These are phyloP conservation scores for Rubia tinctorum DNA, from an alignment of 305 asterid species.

Conservation along the genomic window DNA sequence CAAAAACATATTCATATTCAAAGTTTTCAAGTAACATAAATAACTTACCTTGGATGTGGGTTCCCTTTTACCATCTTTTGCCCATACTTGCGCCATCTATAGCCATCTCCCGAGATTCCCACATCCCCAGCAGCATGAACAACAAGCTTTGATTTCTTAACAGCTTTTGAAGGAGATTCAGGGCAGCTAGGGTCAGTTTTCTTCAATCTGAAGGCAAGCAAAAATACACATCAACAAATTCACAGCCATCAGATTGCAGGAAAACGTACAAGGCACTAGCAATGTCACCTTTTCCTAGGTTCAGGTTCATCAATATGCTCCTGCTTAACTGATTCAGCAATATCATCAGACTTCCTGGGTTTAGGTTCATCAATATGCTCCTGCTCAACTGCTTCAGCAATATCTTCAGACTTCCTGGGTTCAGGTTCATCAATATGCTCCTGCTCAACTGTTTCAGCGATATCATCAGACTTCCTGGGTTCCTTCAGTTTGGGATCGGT, in stretches of 20 bases:
- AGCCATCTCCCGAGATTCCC: slow-evolving; percentile 90
- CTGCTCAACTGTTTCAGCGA: slow-evolving; percentile 42
- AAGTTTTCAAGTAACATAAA: neutral
- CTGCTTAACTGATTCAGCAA: slow-evolving; percentile 42
- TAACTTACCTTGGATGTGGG: slow-evolving; percentile 80
- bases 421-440: slow-evolving; percentile 49
- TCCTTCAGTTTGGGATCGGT: slow-evolving; percentile 40
- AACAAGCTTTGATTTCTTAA: slow-evolving; percentile 68
- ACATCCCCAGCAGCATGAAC: slow-evolving; percentile 83
- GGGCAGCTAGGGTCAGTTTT: slow-evolving; percentile 38
- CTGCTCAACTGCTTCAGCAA: slow-evolving; percentile 42
- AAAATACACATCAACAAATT: slow-evolving; percentile 12
- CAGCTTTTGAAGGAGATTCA: slow-evolving; percentile 48
- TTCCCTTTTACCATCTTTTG: slow-evolving; percentile 94
- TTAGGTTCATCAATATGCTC: slow-evolving; percentile 47
- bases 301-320: slow-evolving; percentile 49
- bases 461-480: slow-evolving; percentile 53
- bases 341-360: slow-evolving; percentile 53
- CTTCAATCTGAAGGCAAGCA: slow-evolving; percentile 50
- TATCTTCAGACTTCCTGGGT: slow-evolving; percentile 46
- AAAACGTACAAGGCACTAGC: slow-evolving; percentile 18
- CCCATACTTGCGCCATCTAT: slow-evolving; percentile 92
- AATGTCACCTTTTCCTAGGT: slow-evolving; percentile 47
- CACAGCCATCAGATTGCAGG: slow-evolving; percentile 10
- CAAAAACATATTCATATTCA: neutral